Conservation (phyloP, 495 filamentous ascomycete genomes). For the Tuber melanosporum region DNA sequence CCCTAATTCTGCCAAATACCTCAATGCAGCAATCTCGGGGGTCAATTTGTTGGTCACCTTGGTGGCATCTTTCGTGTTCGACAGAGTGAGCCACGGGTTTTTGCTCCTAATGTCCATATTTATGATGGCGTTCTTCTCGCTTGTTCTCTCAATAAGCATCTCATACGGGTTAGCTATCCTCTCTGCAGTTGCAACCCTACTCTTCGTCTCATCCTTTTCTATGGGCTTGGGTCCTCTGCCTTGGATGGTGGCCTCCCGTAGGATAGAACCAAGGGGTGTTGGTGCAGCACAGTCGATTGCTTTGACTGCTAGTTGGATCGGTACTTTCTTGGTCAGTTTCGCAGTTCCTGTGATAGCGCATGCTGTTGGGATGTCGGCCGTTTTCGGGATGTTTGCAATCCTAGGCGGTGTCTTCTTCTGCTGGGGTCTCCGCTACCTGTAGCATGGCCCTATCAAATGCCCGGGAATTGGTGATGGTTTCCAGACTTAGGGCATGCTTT, state of each 20-base stretch:
- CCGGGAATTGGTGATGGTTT: not conserved
- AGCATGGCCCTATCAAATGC: not conserved
- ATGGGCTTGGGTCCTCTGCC: slow-evolving; percentile 90
- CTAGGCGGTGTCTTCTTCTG: not conserved
- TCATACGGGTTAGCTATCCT: slow-evolving; percentile 59
- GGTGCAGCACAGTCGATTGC: slow-evolving; percentile 82
- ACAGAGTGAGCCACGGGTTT: slow-evolving; percentile 75
- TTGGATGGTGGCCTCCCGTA: slow-evolving; percentile 84
- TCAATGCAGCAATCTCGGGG: slow-evolving; percentile 77
- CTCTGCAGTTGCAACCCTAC: slow-evolving; percentile 69
- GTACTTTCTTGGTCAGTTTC: slow-evolving; percentile 69
- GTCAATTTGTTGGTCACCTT: slow-evolving; percentile 81
- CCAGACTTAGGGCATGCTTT: not conserved
- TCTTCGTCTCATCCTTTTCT: slow-evolving; percentile 84
- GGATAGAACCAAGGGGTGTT: slow-evolving; percentile 81
- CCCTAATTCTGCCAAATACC: slow-evolving; percentile 64
- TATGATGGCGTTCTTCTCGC: slow-evolving; percentile 71
- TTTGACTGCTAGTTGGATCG: slow-evolving; percentile 78
- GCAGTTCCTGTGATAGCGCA: slow-evolving; percentile 32
- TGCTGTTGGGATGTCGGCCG: slow-evolving; percentile 14
- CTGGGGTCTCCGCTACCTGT: slow-evolving; percentile 7
- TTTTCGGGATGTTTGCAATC: slow-evolving; percentile 22
- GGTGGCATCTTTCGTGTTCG: slow-evolving; percentile 71
- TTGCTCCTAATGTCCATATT: slow-evolving; percentile 72
- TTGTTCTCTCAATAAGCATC: slow-evolving; percentile 71